Percentiles rank a stretch among this genome's conserved stretches.
Evolutionary conservation across 306 rosid species (phyloP).

Genomic region (Prunus padus): DNA sequence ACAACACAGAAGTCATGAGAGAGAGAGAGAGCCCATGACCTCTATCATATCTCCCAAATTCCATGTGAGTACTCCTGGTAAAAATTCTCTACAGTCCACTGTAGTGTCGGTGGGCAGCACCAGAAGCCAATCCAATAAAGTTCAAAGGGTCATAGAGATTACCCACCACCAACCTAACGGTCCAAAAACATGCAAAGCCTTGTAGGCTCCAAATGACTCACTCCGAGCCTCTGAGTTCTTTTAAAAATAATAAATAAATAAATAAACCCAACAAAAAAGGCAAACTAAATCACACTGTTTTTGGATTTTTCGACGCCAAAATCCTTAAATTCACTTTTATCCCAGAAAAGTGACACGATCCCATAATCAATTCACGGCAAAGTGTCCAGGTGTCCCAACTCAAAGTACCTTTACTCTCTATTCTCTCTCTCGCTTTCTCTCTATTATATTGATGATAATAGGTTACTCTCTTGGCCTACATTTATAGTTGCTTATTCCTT

Average conservation of each 20-base stretch:
- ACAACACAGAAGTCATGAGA: not conserved
- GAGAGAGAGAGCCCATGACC: not conserved
- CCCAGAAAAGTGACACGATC: slow-evolving; percentile 43
- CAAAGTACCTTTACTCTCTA: slow-evolving; percentile 40
- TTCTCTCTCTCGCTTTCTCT: not conserved
- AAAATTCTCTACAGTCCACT: not conserved
- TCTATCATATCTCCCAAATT: not conserved
- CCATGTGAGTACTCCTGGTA: not conserved
- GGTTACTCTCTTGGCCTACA: slow-evolving; percentile 3
- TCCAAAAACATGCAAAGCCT: not conserved
- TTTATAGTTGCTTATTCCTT: slow-evolving; percentile 12
- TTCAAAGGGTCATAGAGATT: not conserved
- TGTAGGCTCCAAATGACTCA: not conserved
- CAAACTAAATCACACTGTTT: not conserved
- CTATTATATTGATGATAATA: not conserved
- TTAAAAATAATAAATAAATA: no score
- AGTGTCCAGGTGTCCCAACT: slow-evolving; percentile 55
- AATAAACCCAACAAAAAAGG: not conserved
- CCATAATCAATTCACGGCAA: slow-evolving; percentile 38
- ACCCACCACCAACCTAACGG: not conserved
- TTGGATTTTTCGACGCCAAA: slow-evolving; percentile 26
- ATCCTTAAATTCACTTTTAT: slow-evolving; percentile 22
- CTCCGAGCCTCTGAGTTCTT: not conserved
- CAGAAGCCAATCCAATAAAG: not conserved
- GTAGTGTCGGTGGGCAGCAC: slow-evolving; percentile 1